Conservation (phyloP, 352 stramenopile species). For the Poterioochromonas sp. region DNA sequence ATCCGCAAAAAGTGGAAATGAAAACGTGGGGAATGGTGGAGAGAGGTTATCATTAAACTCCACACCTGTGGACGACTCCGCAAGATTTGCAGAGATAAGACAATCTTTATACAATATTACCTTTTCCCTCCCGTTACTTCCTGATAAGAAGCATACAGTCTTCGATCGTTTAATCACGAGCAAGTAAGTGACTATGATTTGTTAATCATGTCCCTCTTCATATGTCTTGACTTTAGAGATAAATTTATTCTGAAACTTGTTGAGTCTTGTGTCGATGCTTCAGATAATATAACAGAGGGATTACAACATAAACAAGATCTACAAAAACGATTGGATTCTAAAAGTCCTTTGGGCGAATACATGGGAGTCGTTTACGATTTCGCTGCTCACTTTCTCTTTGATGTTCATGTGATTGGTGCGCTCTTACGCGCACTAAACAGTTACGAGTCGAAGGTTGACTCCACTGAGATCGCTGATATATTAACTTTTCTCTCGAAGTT, state of each 20-base stretch:
- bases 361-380: neutral
- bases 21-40: too few relatives aligned
- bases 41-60: too few relatives aligned
- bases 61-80: too few relatives aligned
- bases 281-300: neutral
- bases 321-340: neutral
- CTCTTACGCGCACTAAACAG: neutral
- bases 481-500: neutral
- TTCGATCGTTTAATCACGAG: slow-evolving; percentile 3
- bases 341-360: neutral
- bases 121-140: neutral
- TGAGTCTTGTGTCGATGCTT: neutral
- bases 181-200: too few relatives aligned
- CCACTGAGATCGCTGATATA: neutral
- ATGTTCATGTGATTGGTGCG: neutral
- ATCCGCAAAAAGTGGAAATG: too few relatives aligned
- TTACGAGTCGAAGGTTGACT: neutral
- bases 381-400: neutral
- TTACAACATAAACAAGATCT: neutral
- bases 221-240: slow-evolving; percentile 3
- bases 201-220: too few relatives aligned
- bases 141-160: neutral
- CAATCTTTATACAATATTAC: neutral
- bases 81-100: neutral
- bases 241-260: neutral